Conservation (phyloP, 352 stramenopile genomes). For the Blastocystis hominis region DNA sequence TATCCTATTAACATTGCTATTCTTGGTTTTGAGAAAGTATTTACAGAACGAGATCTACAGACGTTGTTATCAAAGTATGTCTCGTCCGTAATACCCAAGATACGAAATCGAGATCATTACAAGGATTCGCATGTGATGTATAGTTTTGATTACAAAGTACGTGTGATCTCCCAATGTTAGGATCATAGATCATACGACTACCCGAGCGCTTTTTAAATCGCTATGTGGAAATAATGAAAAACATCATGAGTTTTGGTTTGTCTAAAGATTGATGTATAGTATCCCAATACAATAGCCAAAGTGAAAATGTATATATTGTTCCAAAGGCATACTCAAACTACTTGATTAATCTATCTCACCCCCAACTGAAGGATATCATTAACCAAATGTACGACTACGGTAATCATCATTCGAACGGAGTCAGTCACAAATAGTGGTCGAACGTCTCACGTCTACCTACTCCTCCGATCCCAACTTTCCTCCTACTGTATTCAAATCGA, state of each 20-base stretch:
- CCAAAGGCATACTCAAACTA: conserved; percentile 38
- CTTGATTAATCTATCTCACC: not conserved
- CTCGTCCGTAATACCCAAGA: not conserved
- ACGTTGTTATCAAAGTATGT: not conserved
- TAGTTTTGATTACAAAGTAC: conserved; percentile 24
- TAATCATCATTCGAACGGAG: not conserved
- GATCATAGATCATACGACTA: not conserved
- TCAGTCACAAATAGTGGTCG: not conserved
- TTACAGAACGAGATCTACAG: not conserved
- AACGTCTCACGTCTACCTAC: not conserved
- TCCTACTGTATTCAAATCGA: not conserved
- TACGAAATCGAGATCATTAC: conserved; percentile 39
- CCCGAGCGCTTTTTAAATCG: not conserved
- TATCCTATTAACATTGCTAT: conserved; percentile 13
- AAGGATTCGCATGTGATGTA: conserved; percentile 9
- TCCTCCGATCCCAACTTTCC: not conserved
- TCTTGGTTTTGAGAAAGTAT: conserved; percentile 23
- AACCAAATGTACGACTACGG: not conserved
- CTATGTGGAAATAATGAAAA: not conserved
- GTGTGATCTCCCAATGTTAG: not conserved
- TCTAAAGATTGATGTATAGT: not conserved
- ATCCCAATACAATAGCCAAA: not conserved
- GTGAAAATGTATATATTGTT: not conserved
- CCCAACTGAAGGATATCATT: conserved; percentile 6
- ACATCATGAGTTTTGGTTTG: not conserved